These are phyloP conservation scores for Trifolium repens DNA, from an alignment of 306 rosid species.

Conservation along the genomic window DNA sequence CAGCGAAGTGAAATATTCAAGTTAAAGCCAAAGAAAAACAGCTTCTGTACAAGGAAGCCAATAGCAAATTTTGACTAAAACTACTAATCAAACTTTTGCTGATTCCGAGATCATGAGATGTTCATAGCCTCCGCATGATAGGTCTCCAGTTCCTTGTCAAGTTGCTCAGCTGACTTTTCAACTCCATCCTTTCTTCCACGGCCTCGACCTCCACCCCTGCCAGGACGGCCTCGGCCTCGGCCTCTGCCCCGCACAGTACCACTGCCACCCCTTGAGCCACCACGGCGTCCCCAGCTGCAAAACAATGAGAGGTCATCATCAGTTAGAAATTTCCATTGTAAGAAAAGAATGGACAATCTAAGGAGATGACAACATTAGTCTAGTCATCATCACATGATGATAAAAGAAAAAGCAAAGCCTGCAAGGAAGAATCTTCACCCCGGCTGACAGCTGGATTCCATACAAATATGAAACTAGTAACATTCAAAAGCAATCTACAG, in stretches of 20 bases:
- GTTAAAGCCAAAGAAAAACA: slow-evolving; percentile 34
- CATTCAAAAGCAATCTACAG: not conserved
- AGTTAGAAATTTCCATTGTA: not conserved
- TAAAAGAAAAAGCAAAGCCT: not conserved
- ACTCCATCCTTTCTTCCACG: slow-evolving; percentile 63
- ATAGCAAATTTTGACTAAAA: slow-evolving; percentile 25
- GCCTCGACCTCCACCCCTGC: slow-evolving; percentile 51
- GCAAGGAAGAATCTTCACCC: too few species aligned
- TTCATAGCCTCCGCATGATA: slow-evolving; percentile 90
- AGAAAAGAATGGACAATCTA: not conserved
- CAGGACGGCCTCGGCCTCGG: slow-evolving; percentile 45
- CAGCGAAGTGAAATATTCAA: slow-evolving; percentile 9
- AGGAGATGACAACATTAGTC: not conserved
- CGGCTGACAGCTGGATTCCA: too few species aligned
- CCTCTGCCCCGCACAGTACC: slow-evolving; percentile 50
- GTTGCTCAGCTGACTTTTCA: slow-evolving; percentile 83
- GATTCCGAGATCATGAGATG: slow-evolving; percentile 45
- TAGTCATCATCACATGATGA: not conserved
- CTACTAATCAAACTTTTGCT: slow-evolving; percentile 1
- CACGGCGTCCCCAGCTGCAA: slow-evolving; percentile 58
- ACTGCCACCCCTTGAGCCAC: slow-evolving; percentile 55
- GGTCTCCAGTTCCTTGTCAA: slow-evolving; percentile 81
- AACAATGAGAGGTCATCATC: not conserved
- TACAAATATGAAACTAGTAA: too few species aligned
- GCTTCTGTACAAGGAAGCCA: slow-evolving; percentile 61